phyloP scores from a whole-genome alignment of 2,329 filamentous ascomycete species.

The Pyrenophora graminea region DNA sequence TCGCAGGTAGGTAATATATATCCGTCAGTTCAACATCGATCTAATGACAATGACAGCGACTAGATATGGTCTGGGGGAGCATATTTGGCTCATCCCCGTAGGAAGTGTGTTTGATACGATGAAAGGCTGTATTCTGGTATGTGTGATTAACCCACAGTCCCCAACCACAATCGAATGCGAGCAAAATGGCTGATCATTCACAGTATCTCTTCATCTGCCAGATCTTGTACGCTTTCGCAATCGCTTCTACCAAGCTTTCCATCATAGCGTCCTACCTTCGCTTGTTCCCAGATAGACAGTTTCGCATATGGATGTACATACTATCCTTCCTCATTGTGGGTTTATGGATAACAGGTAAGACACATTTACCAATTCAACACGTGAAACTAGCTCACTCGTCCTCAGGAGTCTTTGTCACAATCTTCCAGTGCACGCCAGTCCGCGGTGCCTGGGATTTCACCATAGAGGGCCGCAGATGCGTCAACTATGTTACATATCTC shows the following conservation, averaged over 20 bases:
- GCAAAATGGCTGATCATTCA: conserved; percentile 4
- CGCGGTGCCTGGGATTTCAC: conserved; percentile 31
- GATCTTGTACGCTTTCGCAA: conserved; percentile 33
- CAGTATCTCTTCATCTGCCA: conserved; percentile 34
- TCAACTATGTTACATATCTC: conserved; percentile 31
- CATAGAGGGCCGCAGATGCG: conserved; percentile 15
- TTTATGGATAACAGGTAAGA: conserved; percentile 29
- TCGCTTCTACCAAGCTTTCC: conserved; percentile 34
- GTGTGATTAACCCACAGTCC: not conserved
- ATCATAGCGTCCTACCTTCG: conserved; percentile 37
- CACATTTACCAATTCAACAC: not conserved
- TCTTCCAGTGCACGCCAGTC: conserved; percentile 35
- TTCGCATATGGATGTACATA: conserved; percentile 28
- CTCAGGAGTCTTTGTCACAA: conserved; percentile 30
- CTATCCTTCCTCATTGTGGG: conserved; percentile 19
- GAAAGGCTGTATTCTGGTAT: conserved; percentile 26
- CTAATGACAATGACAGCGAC: conserved; percentile 20
- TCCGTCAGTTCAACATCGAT: not conserved
- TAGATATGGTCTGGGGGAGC: conserved; percentile 26
- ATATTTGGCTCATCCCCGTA: conserved; percentile 28
- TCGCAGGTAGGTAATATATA: conserved; percentile 25
- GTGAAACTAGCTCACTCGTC: not conserved
- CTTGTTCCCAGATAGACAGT: conserved; percentile 24
- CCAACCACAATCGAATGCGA: too few relatives aligned
- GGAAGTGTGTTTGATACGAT: conserved; percentile 16